These are phyloP conservation scores for Stachybotrys chartarum DNA, from an alignment of 2,329 filamentous ascomycete genomes.

Conservation along the genomic window DNA sequence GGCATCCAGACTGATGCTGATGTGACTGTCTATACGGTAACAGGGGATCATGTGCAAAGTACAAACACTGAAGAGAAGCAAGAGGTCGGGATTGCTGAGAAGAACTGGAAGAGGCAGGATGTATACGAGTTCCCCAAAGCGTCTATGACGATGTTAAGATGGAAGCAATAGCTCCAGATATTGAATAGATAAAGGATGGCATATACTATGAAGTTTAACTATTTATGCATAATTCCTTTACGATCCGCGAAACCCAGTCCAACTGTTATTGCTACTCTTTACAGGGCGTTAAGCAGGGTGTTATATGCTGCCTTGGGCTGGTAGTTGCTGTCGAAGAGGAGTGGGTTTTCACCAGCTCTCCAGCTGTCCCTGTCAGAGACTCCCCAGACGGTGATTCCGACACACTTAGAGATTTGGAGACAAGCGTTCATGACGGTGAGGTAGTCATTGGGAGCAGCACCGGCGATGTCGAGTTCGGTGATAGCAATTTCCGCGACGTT, in stretches of 20 bases:
- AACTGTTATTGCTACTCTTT: too few species aligned
- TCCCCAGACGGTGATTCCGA: slow-evolving; percentile 38
- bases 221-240: too few species aligned
- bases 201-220: neutral
- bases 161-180: neutral
- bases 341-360: slow-evolving; percentile 39
- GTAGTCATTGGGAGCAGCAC: slow-evolving; percentile 49
- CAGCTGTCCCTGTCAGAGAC: slow-evolving; percentile 25
- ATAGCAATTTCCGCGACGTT: slow-evolving; percentile 51
- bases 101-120: neutral
- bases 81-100: neutral
- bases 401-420: slow-evolving; percentile 48
- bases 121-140: neutral
- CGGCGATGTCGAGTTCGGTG: slow-evolving; percentile 62
- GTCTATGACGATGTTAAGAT: neutral
- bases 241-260: too few species aligned
- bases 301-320: slow-evolving; percentile 44
- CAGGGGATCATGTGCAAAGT: neutral
- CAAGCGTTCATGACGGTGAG: slow-evolving; percentile 52
- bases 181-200: neutral
- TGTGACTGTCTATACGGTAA: neutral
- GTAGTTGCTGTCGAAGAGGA: slow-evolving; percentile 47
- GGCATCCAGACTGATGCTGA: neutral
- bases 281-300: too few species aligned
- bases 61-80: neutral